A percentile compares a stretch with the other conserved stretches of the same genome.
Conservation (phyloP, 2,329 filamentous ascomycete genomes). For the Orbilia oligospora region DNA sequence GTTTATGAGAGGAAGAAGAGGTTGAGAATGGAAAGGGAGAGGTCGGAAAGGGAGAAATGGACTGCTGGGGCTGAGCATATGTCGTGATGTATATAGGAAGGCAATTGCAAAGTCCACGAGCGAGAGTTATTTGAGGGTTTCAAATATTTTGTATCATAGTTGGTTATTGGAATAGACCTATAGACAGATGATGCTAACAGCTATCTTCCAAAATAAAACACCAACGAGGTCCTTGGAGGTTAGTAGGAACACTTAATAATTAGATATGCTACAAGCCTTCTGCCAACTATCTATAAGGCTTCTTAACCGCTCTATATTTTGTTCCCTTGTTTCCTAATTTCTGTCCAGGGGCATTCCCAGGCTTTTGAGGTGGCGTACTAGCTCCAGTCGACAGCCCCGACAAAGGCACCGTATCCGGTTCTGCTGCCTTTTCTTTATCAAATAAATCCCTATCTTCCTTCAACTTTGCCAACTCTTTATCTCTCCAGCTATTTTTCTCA, state of each 20-base stretch:
- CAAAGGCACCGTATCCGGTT: neutral
- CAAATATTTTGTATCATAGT: neutral
- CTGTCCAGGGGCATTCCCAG: neutral
- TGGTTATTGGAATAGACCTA: neutral
- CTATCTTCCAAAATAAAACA: too few species aligned
- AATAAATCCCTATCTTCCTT: neutral
- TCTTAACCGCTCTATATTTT: neutral
- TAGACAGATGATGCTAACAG: neutral
- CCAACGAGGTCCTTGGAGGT: too few species aligned
- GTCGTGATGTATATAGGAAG: slow-evolving; percentile 24
- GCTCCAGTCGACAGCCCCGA: neutral
- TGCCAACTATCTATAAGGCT: neutral
- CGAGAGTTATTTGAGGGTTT: neutral
- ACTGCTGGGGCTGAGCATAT: slow-evolving; percentile 48
- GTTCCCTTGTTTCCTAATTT: slow-evolving; percentile 4
- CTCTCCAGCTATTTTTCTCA: slow-evolving; percentile 37
- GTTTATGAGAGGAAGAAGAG: slow-evolving; percentile 93
- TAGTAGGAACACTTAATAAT: too few species aligned
- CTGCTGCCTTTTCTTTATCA: slow-evolving; percentile 1
- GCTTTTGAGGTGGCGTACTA: neutral
- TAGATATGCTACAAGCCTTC: too few species aligned
- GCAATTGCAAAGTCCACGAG: too few species aligned
- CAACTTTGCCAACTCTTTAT: slow-evolving; percentile 1
- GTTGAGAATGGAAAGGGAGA: slow-evolving; percentile 44
- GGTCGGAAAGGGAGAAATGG: slow-evolving; percentile 15